Conservation (phyloP, 2,329 filamentous ascomycete species). For the Epichloe aotearoae region DNA sequence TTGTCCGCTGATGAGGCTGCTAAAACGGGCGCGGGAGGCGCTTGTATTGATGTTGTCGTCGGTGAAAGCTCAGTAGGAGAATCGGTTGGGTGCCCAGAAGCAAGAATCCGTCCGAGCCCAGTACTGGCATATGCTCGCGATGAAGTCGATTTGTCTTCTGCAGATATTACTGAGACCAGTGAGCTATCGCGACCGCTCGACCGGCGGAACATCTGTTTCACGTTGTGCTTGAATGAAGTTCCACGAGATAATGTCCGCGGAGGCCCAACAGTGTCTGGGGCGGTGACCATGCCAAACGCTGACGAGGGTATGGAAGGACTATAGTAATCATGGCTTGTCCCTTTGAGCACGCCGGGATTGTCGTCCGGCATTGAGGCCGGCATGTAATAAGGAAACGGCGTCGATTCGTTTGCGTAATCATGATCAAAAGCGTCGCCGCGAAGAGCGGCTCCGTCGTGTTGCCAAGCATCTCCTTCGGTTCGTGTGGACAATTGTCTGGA, state of each 20-base stretch:
- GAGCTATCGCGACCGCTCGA: slow-evolving; percentile 20
- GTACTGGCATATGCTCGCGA: background rate
- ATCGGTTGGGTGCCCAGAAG: slow-evolving; percentile 12
- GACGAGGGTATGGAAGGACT: slow-evolving; percentile 27
- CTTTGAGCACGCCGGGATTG: slow-evolving; percentile 20
- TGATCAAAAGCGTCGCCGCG: background rate
- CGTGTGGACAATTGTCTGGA: background rate
- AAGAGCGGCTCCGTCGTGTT: background rate
- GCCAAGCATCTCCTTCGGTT: background rate
- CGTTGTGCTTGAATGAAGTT: slow-evolving; percentile 22
- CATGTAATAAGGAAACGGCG: slow-evolving; percentile 11
- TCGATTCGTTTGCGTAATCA: slow-evolving; percentile 5
- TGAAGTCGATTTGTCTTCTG: slow-evolving; percentile 3
- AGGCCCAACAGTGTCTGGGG: slow-evolving; percentile 9
- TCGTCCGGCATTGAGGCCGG: slow-evolving; percentile 15
- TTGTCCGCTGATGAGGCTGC: slow-evolving; percentile 7
- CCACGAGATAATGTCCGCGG: slow-evolving; percentile 16
- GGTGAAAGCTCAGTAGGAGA: slow-evolving; percentile 19
- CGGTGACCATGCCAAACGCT: slow-evolving; percentile 26
- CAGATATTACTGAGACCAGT: slow-evolving; percentile 10
- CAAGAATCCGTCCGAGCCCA: slow-evolving; percentile 2
- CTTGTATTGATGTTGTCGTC: slow-evolving; percentile 3
- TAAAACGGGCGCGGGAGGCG: slow-evolving; percentile 5
- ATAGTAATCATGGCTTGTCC: slow-evolving; percentile 28
- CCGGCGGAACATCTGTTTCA: slow-evolving; percentile 23